Percentiles rank a stretch among this genome's conserved stretches.
Evolutionary conservation across 1,284 basidiomycete genomes (phyloP).

Genomic region (Golubevia pallescens): DNA sequence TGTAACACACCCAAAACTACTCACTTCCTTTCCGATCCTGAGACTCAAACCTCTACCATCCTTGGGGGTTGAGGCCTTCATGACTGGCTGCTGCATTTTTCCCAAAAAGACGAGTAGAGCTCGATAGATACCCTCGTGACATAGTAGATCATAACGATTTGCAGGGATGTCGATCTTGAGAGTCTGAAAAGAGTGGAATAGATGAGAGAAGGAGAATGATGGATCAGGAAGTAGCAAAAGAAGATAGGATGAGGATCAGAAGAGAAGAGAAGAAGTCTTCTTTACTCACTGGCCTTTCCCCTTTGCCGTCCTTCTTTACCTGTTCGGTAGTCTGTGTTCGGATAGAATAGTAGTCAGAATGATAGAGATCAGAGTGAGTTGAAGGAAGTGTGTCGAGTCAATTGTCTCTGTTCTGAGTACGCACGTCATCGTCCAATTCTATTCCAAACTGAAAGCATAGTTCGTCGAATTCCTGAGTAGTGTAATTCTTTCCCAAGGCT

Average conservation of each 20-base stretch:
- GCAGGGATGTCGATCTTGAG: slow-evolving; percentile 64
- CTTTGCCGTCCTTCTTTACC: slow-evolving; percentile 38
- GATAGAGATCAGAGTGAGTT: too few species aligned
- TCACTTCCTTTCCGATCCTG: slow-evolving; percentile 66
- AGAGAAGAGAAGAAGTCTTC: too few species aligned
- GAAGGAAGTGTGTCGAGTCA: too few species aligned
- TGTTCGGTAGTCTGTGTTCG: slow-evolving; percentile 44
- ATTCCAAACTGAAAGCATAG: slow-evolving; percentile 65
- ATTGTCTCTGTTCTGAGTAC: too few species aligned
- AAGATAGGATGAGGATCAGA: too few species aligned
- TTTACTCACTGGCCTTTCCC: slow-evolving; percentile 48
- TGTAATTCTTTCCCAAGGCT: slow-evolving; percentile 51
- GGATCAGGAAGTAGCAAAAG: too few species aligned
- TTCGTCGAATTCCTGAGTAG: slow-evolving; percentile 54
- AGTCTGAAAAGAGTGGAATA: too few species aligned
- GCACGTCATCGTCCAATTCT: slow-evolving; percentile 58
- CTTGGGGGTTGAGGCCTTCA: slow-evolving; percentile 32
- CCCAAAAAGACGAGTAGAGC: slow-evolving; percentile 57
- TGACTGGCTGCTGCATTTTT: slow-evolving; percentile 44
- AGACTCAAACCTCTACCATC: slow-evolving; percentile 36
- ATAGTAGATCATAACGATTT: slow-evolving; percentile 61
- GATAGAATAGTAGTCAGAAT: too few species aligned
- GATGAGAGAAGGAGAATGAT: too few species aligned
- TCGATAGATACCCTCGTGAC: slow-evolving; percentile 59
- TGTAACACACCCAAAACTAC: too few species aligned